Conservation (phyloP, 345 rosid genomes). For the Brassica incana region DNA sequence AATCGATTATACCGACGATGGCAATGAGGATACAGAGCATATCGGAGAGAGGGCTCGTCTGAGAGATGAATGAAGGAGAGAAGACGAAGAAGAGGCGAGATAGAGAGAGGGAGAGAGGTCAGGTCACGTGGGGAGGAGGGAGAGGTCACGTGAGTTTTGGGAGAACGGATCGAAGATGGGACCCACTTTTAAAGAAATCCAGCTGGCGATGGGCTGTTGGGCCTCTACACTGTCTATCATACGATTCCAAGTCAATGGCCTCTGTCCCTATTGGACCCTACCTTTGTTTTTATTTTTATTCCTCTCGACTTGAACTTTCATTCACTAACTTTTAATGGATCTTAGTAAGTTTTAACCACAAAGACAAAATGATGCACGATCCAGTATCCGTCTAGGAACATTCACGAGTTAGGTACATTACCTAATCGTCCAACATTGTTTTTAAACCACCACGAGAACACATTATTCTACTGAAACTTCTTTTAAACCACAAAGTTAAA, state of each 20-base stretch:
- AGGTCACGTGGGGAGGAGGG: slow-evolving; percentile 38
- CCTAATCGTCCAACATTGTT: too few relatives aligned
- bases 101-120: background rate
- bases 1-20: slow-evolving; percentile 32
- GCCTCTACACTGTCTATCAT: slow-evolving; percentile 35
- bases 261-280: slow-evolving; percentile 25
- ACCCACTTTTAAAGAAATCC: slow-evolving; percentile 24
- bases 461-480: too few relatives aligned
- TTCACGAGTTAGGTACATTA: too few relatives aligned
- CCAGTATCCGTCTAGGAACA: too few relatives aligned
- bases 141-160: slow-evolving; percentile 40
- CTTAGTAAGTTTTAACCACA: too few relatives aligned
- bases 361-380: too few relatives aligned
- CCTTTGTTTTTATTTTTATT: background rate
- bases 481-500: too few relatives aligned
- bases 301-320: too few relatives aligned
- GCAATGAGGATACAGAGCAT: slow-evolving; percentile 35
- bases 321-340: too few relatives aligned
- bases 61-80: background rate
- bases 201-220: slow-evolving; percentile 47
- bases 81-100: background rate
- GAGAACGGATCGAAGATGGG: slow-evolving; percentile 26
- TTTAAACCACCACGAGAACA: too few relatives aligned
- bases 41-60: slow-evolving; percentile 23
- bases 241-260: slow-evolving; percentile 35